These are phyloP conservation scores for Yarrowia sp. DNA, from an alignment of 805 yeast species.

Conservation along the genomic window DNA sequence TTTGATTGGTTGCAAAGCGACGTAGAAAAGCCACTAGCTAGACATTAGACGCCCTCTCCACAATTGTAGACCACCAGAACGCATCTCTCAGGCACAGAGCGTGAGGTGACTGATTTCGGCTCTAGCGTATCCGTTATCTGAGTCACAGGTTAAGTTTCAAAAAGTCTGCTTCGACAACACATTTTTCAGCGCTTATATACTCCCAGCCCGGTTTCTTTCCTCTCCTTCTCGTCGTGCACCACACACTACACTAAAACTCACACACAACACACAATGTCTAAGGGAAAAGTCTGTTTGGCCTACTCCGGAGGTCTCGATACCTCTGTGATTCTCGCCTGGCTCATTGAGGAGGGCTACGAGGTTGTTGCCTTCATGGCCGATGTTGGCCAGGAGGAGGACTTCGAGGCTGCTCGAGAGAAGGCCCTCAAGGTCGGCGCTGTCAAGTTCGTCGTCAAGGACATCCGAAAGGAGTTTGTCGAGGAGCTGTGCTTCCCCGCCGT, in stretches of 20 bases:
- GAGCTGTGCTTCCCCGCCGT: constrained; percentile 95
- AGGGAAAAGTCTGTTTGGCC: constrained; percentile 99
- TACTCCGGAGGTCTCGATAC: constrained; percentile 99
- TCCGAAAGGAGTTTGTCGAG: constrained; percentile 93
- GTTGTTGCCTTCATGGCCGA: constrained; percentile 98
- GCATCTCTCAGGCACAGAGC: constrained; percentile 5
- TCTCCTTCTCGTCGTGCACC: constrained; percentile 15
- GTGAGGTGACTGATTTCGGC: constrained; percentile 22
- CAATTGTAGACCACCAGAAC: not conserved
- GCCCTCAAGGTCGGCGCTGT: constrained; percentile 97
- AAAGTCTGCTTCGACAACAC: constrained; percentile 13
- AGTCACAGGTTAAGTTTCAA: constrained; percentile 31
- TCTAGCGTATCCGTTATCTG: constrained; percentile 36
- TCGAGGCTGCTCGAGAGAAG: constrained; percentile 94
- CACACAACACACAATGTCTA: constrained; percentile 65
- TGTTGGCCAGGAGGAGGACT: constrained; percentile 99
- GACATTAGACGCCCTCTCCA: constrained; percentile 3
- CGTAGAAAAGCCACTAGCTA: not conserved
- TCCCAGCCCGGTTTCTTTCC: constrained; percentile 4
- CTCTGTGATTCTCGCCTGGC: constrained; percentile 97
- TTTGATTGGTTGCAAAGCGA: not conserved
- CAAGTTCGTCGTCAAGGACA: constrained; percentile 92
- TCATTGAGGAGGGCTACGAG: constrained; percentile 96
- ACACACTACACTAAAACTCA: not conserved
- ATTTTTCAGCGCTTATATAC: constrained; percentile 20